Base-by-base conservation (phyloP, 768 basidiomycete species). In the Pholiota microspora region DNA sequence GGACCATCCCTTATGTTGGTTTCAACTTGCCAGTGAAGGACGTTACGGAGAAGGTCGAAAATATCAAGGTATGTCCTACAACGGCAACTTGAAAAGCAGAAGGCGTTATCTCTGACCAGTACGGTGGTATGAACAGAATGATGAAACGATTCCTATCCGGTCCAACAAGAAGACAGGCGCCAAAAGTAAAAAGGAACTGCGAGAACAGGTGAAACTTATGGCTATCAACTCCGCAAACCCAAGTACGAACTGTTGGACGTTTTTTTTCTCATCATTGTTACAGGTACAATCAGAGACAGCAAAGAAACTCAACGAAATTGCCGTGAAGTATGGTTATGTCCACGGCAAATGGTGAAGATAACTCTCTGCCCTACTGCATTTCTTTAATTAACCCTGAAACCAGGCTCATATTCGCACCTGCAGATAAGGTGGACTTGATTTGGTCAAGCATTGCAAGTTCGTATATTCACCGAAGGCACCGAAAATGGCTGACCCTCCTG, bases 101-200 rank as follows among this genome's bases (percentile, higher is more conserved):
- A 12, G 3, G 35, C 8, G 40, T 7, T 8, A 42, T 42, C 16
- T 16, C 24, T 46, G 23, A 23, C 10, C 6, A 24, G 8, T 7
- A 23, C 13, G 13, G 25, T n/a, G n/a, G n/a, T n/a, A 45, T 34
- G 12, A 36, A 9, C 12, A 89, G 86, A 82, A 85, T 49, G 85
- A 89, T 53, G 66, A 70, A 2, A 76, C 83, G 0, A 89, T 90
- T 28, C 88, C 89, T 5, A 52, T 77, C 4, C 83, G 86, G 5
- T 77, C 83, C 4, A 89, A 73, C 63, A 90, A 89, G 69, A 89
- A 88, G 67, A 82, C 83, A 18, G 87, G 87, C 5, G 74, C 76
- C 0, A 85, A 79, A 69, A 86, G 86, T 61, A 91, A 90, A 68
- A 90, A 88, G 65, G 86, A 90, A 67, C 67, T 86, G 6, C 79